Percentiles rank a stretch among this genome's conserved stretches.
phyloP scores from a whole-genome alignment of 129 eudicot species.

The Kitagawia praeruptora region DNA sequence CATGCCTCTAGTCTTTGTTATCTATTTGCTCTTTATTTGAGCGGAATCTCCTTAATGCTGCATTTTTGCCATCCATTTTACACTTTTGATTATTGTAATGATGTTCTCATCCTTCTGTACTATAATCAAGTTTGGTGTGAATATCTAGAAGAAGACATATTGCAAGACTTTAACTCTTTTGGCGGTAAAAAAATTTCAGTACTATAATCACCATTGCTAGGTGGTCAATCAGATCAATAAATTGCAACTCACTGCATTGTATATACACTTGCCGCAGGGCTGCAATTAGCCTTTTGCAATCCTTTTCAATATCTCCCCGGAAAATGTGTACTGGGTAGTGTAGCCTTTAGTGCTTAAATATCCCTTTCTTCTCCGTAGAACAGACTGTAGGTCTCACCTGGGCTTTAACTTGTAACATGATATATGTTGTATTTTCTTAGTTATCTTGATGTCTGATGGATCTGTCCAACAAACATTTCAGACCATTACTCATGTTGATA shows the following conservation, averaged over 20 bases:
- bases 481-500: conserved; percentile 13
- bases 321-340: conserved; percentile 8
- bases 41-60: background rate
- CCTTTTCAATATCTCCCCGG: conserved; percentile 21
- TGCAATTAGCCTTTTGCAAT: background rate
- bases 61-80: conserved; percentile 11
- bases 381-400: conserved; percentile 15
- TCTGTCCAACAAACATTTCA: conserved; percentile 19
- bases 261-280: conserved; percentile 5
- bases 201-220: conserved; percentile 9
- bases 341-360: conserved; percentile 1
- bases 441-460: conserved; percentile 20
- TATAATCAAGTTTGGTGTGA: background rate
- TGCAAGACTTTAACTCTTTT: conserved; percentile 11
- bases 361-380: conserved; percentile 18
- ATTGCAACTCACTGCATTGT: background rate
- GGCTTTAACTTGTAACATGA: conserved; percentile 13
- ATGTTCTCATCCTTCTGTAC: conserved; percentile 15
- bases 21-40: background rate
- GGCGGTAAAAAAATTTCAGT: conserved; percentile 17
- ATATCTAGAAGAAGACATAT: conserved; percentile 12
- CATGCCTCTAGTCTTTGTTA: conserved; percentile 14
- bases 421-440: conserved; percentile 17
- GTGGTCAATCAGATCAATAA: conserved; percentile 7
- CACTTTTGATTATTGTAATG: background rate